Conservation (phyloP, 495 filamentous ascomycete species). For the Penicillium ochrochloron region DNA sequence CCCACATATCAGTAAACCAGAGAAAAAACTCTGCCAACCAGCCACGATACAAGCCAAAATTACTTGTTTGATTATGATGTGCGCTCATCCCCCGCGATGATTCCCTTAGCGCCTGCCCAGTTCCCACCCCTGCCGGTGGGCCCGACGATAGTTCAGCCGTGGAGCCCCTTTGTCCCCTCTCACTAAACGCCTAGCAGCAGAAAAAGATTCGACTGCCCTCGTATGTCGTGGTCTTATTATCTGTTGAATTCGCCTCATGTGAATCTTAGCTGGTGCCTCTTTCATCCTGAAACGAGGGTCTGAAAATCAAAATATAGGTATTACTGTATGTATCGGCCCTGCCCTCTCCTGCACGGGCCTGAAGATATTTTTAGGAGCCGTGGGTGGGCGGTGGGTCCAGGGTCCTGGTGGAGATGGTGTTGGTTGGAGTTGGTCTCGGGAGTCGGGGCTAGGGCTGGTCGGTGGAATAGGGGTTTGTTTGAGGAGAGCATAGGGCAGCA, state of each 20-base stretch:
- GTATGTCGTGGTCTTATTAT: neutral
- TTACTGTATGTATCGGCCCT: slow-evolving; percentile 3
- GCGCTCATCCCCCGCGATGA: slow-evolving; percentile 35
- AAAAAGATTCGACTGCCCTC: neutral
- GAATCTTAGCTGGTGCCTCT: neutral
- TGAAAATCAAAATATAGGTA: neutral
- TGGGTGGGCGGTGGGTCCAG: slow-evolving; percentile 24
- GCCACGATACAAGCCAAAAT: slow-evolving; percentile 12
- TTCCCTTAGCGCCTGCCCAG: slow-evolving; percentile 25
- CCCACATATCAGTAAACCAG: neutral
- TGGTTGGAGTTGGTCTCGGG: slow-evolving; percentile 1
- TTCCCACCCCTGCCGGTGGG: slow-evolving; percentile 20
- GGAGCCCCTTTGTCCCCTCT: slow-evolving; percentile 7
- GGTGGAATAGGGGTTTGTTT: neutral
- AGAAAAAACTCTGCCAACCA: neutral
- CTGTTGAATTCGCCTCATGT: neutral
- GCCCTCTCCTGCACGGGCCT: slow-evolving; percentile 10
- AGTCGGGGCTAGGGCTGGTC: neutral
- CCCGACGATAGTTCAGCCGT: slow-evolving; percentile 17
- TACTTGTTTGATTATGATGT: slow-evolving; percentile 37
- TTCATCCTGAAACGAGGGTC: neutral
- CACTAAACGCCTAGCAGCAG: no score
- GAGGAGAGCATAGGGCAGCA: no score
- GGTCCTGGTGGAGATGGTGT: slow-evolving; percentile 17
- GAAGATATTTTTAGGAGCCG: slow-evolving; percentile 26